phyloP scores from a whole-genome alignment of 2,329 filamentous ascomycete species.

The Aspergillus quadricinctus region DNA sequence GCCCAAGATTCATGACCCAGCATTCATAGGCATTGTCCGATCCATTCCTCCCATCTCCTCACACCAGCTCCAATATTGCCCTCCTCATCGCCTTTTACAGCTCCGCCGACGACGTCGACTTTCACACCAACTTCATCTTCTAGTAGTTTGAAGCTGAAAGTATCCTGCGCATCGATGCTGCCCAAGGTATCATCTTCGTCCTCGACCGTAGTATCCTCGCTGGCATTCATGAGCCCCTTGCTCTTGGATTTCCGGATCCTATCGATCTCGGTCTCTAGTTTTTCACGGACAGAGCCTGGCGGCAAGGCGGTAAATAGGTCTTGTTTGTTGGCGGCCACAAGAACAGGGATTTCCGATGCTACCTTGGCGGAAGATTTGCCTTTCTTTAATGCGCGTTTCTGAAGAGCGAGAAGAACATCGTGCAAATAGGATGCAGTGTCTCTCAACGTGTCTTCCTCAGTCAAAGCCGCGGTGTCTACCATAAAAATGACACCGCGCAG shows the following conservation, averaged over 20 bases:
- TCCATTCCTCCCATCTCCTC: slow-evolving; percentile 87
- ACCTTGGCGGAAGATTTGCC: slow-evolving; percentile 52
- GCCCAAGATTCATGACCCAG: not conserved
- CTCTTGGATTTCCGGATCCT: slow-evolving; percentile 71
- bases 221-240: slow-evolving; percentile 78
- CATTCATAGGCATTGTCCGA: slow-evolving; percentile 65
- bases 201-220: slow-evolving; percentile 54
- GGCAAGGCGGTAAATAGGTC: slow-evolving; percentile 93
- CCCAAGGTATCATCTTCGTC: slow-evolving; percentile 81
- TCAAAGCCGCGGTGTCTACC: slow-evolving; percentile 73
- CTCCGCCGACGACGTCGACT: slow-evolving; percentile 70
- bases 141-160: slow-evolving; percentile 78
- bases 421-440: slow-evolving; percentile 81
- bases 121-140: slow-evolving; percentile 71
- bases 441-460: slow-evolving; percentile 49
- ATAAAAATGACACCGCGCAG: slow-evolving; percentile 77
- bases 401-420: slow-evolving; percentile 77
- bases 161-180: slow-evolving; percentile 71
- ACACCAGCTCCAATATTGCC: slow-evolving; percentile 61
- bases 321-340: slow-evolving; percentile 91
- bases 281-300: slow-evolving; percentile 65
- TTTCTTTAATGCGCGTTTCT: slow-evolving; percentile 61
- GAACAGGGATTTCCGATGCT: slow-evolving; percentile 62
- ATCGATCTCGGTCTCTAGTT: slow-evolving; percentile 75
- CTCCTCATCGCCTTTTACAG: slow-evolving; percentile 53